Evolutionary conservation across 306 rosid genomes (phyloP).

Genomic region (Cucumis sativus): Cucumber_9930_V3 NC_026656.2:11153001-11153500

Average conservation of each 20-base stretch:
- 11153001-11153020: background rate
- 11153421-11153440: background rate
- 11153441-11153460: background rate
- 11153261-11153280: background rate
- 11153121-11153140: background rate
- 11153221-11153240: background rate
- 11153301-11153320: background rate
- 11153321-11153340: background rate
- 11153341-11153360: slow-evolving; percentile 7
- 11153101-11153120: background rate
- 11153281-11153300: background rate
- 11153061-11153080: background rate
- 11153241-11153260: background rate
- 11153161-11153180: background rate
- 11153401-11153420: slow-evolving; percentile 6
- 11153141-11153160: background rate
- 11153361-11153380: slow-evolving; percentile 3
- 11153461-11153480: background rate
- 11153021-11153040: background rate
- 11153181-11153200: background rate
- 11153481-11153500: no score
- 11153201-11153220: background rate
- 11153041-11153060: background rate
- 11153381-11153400: background rate
- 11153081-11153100: background rate